Evolutionary conservation across 768 basidiomycete genomes (phyloP).

Genomic region (Lentinula guzmanii): DNA sequence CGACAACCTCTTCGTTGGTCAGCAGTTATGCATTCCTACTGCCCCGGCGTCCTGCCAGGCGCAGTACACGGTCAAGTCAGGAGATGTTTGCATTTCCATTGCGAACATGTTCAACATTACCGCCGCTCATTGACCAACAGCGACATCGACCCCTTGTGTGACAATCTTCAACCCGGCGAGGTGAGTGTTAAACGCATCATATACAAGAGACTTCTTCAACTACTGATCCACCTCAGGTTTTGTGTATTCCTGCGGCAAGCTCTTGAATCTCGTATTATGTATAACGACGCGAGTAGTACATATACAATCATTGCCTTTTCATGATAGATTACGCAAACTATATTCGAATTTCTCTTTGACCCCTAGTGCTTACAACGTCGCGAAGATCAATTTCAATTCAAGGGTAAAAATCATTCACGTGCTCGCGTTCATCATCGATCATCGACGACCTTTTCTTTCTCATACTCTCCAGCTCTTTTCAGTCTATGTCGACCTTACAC

Average conservation of each 20-base stretch:
- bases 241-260: not conserved
- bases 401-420: not conserved
- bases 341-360: not conserved
- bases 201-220: too few species aligned
- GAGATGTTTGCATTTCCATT: conserved; percentile 1
- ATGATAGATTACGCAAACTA: too few species aligned
- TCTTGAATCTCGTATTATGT: not conserved
- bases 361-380: too few species aligned
- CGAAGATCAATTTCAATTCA: too few species aligned
- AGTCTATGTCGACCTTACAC: conserved; percentile 44
- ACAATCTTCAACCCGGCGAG: not conserved
- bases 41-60: not conserved
- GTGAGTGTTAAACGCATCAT: not conserved
- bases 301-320: too few species aligned
- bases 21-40: not conserved
- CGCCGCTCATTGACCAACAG: not conserved
- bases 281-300: too few species aligned
- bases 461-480: not conserved
- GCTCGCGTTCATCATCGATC: not conserved
- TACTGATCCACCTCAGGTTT: not conserved
- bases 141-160: not conserved
- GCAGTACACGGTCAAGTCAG: not conserved
- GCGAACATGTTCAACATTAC: not conserved
- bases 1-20: not conserved
- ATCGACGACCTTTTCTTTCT: too few species aligned